Evolutionary conservation across 2,329 filamentous ascomycete genomes (phyloP).

Genomic region (Passalora sequoiae): DNA sequence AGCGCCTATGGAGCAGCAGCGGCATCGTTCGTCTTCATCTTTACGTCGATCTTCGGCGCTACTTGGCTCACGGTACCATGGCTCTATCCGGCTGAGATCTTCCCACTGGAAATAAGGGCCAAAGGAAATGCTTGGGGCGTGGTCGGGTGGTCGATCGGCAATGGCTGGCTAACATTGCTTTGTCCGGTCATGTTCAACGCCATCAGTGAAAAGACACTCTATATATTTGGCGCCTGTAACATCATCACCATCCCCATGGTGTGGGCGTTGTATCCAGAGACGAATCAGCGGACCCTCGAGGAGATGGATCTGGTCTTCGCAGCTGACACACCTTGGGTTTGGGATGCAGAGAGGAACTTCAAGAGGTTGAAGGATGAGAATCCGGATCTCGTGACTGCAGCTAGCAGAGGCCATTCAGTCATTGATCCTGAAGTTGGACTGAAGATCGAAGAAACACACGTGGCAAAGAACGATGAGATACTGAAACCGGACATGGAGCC

Average conservation of each 20-base stretch:
- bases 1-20: slow-evolving; percentile 46
- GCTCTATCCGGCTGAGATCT: slow-evolving; percentile 61
- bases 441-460: slow-evolving; percentile 14
- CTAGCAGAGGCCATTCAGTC: slow-evolving; percentile 26
- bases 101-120: slow-evolving; percentile 64
- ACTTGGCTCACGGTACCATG: slow-evolving; percentile 56
- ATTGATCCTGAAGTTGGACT: slow-evolving; percentile 24
- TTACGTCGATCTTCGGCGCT: slow-evolving; percentile 60
- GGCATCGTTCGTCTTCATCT: slow-evolving; percentile 66
- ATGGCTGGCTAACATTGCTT: slow-evolving; percentile 52
- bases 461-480: slow-evolving; percentile 15
- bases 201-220: slow-evolving; percentile 65
- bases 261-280: slow-evolving; percentile 70
- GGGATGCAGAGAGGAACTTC: slow-evolving; percentile 65
- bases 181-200: slow-evolving; percentile 54
- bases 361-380: slow-evolving; percentile 57
- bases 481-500: no score
- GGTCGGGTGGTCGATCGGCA: slow-evolving; percentile 70
- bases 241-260: slow-evolving; percentile 62
- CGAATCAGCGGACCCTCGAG: slow-evolving; percentile 64
- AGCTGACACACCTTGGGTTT: slow-evolving; percentile 60
- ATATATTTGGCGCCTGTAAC: slow-evolving; percentile 67
- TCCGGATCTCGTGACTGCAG: slow-evolving; percentile 36
- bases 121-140: slow-evolving; percentile 73
- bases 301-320: slow-evolving; percentile 72